These are phyloP conservation scores for Sarocladium oryzae DNA, from an alignment of 2,329 filamentous ascomycete species.

Conservation along the genomic window DNA sequence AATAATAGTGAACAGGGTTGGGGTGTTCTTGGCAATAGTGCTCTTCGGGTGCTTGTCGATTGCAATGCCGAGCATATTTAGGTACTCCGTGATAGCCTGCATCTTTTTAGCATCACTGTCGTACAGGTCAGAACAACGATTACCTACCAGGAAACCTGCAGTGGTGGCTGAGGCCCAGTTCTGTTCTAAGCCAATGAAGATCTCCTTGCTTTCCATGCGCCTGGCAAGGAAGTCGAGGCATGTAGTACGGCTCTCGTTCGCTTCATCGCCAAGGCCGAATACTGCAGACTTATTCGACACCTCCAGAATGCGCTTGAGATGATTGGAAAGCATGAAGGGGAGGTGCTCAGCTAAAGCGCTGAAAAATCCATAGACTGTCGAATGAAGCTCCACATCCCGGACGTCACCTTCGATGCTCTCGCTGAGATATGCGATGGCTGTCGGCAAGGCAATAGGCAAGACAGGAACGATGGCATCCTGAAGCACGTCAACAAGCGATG, in stretches of 20 bases:
- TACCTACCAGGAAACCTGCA: constrained; percentile 55
- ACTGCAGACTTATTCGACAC: constrained; percentile 68
- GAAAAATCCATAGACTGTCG: constrained; percentile 75
- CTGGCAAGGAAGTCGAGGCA: constrained; percentile 71
- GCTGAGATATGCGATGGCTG: constrained; percentile 64
- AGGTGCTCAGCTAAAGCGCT: constrained; percentile 74
- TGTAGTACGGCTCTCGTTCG: constrained; percentile 57
- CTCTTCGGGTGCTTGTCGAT: constrained; percentile 75
- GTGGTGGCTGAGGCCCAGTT: constrained; percentile 63
- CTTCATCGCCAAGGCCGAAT: constrained; percentile 52
- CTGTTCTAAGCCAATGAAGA: constrained; percentile 65
- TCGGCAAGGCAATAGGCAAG: constrained; percentile 68
- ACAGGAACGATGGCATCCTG: constrained; percentile 81
- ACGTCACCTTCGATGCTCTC: constrained; percentile 49
- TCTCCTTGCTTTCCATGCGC: constrained; percentile 68
- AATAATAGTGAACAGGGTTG: constrained; percentile 60
- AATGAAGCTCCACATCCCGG: constrained; percentile 61
- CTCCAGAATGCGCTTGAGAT: constrained; percentile 65
- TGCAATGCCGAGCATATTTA: constrained; percentile 62
- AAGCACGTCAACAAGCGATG: constrained; percentile 82
- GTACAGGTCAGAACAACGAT: not conserved
- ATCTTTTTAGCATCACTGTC: not conserved
- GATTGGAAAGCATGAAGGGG: constrained; percentile 80
- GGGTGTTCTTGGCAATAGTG: constrained; percentile 67
- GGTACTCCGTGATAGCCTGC: constrained; percentile 60